Evolutionary conservation across 306 rosid species (phyloP), one percentile per base, ranked within the genome.

Genomic region (Urtica urens): DNA sequence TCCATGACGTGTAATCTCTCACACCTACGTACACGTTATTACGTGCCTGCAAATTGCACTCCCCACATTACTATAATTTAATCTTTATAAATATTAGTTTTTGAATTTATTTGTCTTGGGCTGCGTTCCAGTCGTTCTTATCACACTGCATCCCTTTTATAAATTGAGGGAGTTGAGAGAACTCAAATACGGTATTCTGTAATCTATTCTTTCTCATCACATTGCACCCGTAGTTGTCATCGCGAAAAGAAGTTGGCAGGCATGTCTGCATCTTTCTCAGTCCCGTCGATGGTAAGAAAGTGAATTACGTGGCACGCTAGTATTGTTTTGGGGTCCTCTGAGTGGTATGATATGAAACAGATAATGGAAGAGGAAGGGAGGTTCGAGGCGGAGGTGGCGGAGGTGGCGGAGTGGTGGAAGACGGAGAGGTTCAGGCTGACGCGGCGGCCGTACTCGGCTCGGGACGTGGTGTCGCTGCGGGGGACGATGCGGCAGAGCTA

Each of bases 341-440:
- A 28, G 10, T 28, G 33, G 10, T 4, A 28, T 4, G n/a, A 35
- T 9, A 5, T 35, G 14, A 9, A 3, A 52, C 78, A 87, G 99
- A 75, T 75, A 37, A 69, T 79, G 79, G 99, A 79, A 39, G 97
- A 88, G 62, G 99, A 90, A 77, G 87, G 94, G 1, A 77, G 81
- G 58, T 85, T 90, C 49, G 95, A 85, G 58, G 69, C 85, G 0
- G 95, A 90, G 52, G 92, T 85, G 12, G 85, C 79, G 19, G 99
- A 90, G 79, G 94, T 90, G 63, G 71, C 81, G 59, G 76, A 79
- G 68, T 90, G 96, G 94, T 85, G 96, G 96, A 77, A 75, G 67
- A 59, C 78, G 0, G 95, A 82, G 63, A 75, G 99, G 76, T 90
- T 90, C 80, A 67, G 40, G 58, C 81, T 72, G 60, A 90, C 94